Base-by-base conservation (phyloP, 441 rosid species). In the Raphanus hybrid region DNA sequence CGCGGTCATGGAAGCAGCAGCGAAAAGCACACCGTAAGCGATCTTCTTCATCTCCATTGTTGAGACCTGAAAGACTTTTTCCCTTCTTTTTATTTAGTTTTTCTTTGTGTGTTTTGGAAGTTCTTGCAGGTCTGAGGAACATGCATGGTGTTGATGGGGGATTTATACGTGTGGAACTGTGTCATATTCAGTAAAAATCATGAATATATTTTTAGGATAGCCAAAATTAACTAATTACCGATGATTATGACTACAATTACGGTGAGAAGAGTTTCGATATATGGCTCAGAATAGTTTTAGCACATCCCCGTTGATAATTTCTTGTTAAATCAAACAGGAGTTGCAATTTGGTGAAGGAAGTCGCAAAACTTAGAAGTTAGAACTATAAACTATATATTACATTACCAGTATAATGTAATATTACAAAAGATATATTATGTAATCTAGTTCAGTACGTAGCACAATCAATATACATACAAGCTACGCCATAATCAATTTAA, bases 11-110 rank as follows among this genome's bases (percentile, higher is more conserved):
- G 88, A 81, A 84, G 93, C 91, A 15, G 89, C 93, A 12, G 84
- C 85, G 11, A 89, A 69, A 73, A 90, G 75, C 63, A 89, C 74
- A 20, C 88, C 92, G 1, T 81, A 83, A 52, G 84, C 87, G 37
- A 92, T 78, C 86, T 86, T 92, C 91, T 89, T 91, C 90, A 86
- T 86, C 78, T 85, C 92, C 94, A 89, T 91, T 71, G 23, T 8
- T 70, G 79, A 80, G 79, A 80, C 80, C 79, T 75, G 82, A 70
- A 80, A 80, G 73, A 72, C 35, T 61, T 71, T 70, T 67, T 50
- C 8, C 1, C 18, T 50, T 18, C 50, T 15, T 69, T 50, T 70
- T 64, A 37, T 45, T 64, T 32, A 66, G 16, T 54, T 52, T 68
- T 68, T 73, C 48, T 61, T 6, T n/a, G 68, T 52, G 20, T 67